These are phyloP conservation scores for Simplicillium sp. DNA, from an alignment of 2,329 filamentous ascomycete genomes.

Conservation along the genomic window DNA sequence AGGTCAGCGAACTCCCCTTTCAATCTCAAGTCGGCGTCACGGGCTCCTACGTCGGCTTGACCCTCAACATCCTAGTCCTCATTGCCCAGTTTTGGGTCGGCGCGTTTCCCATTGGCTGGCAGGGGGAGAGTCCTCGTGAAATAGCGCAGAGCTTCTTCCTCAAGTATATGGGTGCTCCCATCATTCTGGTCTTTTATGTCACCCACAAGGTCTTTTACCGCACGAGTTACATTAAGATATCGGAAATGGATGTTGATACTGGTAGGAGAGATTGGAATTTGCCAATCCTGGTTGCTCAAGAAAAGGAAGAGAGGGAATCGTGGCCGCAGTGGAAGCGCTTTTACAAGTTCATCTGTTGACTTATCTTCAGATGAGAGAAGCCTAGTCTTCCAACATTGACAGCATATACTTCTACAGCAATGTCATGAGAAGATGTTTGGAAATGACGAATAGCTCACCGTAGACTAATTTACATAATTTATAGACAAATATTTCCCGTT, in stretches of 20 bases:
- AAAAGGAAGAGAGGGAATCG: slow-evolving; percentile 58
- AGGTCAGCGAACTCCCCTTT: slow-evolving; percentile 73
- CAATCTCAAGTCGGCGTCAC: slow-evolving; percentile 65
- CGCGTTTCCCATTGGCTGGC: slow-evolving; percentile 61
- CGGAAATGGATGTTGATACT: slow-evolving; percentile 80
- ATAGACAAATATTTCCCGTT: no score
- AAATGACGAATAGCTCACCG: no score
- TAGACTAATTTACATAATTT: no score
- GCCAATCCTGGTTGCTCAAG: slow-evolving; percentile 67
- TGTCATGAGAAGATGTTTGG: background rate
- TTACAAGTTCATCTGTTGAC: slow-evolving; percentile 64
- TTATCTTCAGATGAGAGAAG: background rate
- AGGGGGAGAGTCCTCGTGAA: slow-evolving; percentile 27
- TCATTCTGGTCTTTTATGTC: slow-evolving; percentile 59
- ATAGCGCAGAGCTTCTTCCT: slow-evolving; percentile 63
- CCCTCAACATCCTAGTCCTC: slow-evolving; percentile 67
- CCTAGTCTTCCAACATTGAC: background rate
- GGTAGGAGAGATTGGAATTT: slow-evolving; percentile 81
- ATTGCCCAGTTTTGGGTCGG: slow-evolving; percentile 84
- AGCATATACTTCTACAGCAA: background rate
- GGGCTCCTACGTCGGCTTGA: slow-evolving; percentile 73
- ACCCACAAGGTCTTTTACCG: slow-evolving; percentile 66
- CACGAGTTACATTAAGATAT: slow-evolving; percentile 55
- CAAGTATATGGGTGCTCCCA: slow-evolving; percentile 60
- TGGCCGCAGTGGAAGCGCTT: slow-evolving; percentile 72